phyloP scores from a whole-genome alignment of 805 yeast species.

The Suhomyces sp. region DNA sequence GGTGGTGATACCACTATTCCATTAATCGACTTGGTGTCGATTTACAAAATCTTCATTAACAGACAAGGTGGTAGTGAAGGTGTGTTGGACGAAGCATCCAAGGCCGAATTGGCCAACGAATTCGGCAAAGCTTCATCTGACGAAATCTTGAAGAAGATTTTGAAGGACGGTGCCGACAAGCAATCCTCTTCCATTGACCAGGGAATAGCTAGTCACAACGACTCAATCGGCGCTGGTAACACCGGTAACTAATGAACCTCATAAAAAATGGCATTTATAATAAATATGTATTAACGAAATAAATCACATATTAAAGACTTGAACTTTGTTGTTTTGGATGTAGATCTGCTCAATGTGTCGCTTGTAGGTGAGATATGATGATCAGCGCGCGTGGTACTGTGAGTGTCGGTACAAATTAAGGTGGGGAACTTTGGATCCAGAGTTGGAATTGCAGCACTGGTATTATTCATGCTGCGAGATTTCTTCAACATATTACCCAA shows the following conservation, averaged over 20 bases:
- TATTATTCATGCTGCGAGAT: not conserved
- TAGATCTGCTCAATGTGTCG: not conserved
- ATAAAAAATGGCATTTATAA: not conserved
- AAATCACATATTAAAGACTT: not conserved
- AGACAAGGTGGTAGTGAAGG: slow-evolving; percentile 72
- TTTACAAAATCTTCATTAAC: slow-evolving; percentile 62
- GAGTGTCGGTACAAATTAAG: not conserved
- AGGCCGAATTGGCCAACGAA: slow-evolving; percentile 59
- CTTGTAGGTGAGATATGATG: not conserved
- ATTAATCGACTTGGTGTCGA: slow-evolving; percentile 57
- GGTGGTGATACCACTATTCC: slow-evolving; percentile 55
- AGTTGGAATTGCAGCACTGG: not conserved
- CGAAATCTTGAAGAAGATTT: slow-evolving; percentile 56
- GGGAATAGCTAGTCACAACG: slow-evolving; percentile 39
- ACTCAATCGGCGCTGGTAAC: slow-evolving; percentile 37
- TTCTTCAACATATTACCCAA: not conserved
- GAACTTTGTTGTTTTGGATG: not conserved
- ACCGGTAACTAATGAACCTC: slow-evolving; percentile 14
- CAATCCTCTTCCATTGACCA: slow-evolving; percentile 20
- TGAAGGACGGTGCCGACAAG: slow-evolving; percentile 59
- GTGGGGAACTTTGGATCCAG: not conserved
- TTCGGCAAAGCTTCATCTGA: slow-evolving; percentile 60
- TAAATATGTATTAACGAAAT: not conserved
- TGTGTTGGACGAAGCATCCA: slow-evolving; percentile 66
- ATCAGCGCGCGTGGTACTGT: not conserved